phyloP scores from a whole-genome alignment of 2,329 filamentous ascomycete genomes.

The Colletotrichum sp. region DNA sequence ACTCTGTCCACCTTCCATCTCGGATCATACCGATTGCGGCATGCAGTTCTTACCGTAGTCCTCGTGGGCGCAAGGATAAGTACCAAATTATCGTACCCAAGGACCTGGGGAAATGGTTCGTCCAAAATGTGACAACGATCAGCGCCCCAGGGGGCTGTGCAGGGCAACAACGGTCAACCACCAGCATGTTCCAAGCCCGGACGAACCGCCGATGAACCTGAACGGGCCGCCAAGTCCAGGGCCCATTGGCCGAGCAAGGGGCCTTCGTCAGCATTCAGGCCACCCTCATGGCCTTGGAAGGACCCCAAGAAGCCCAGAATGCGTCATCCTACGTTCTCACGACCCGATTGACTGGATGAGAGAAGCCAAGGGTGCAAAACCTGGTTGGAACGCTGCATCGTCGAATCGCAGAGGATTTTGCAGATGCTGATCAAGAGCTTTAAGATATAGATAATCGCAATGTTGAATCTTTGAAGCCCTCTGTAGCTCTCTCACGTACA shows the following conservation, averaged over 20 bases:
- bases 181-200: background rate
- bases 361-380: background rate
- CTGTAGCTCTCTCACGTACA: background rate
- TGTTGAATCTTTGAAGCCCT: background rate
- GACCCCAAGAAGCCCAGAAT: background rate
- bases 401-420: background rate
- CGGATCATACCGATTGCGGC: background rate
- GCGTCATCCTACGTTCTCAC: background rate
- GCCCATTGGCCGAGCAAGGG: background rate
- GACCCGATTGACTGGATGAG: background rate
- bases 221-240: background rate
- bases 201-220: background rate
- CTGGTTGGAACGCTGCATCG: background rate
- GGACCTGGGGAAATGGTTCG: background rate
- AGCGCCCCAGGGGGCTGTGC: background rate
- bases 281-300: background rate
- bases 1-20: background rate
- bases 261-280: background rate
- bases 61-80: background rate
- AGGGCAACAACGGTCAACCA: background rate
- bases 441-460: background rate
- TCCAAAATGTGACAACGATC: background rate
- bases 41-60: fast-evolving
- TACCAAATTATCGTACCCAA: background rate
- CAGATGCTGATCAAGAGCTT: background rate